Conservation (phyloP, 78 protist genomes). For the Dictyostelium capitatum region DNA sequence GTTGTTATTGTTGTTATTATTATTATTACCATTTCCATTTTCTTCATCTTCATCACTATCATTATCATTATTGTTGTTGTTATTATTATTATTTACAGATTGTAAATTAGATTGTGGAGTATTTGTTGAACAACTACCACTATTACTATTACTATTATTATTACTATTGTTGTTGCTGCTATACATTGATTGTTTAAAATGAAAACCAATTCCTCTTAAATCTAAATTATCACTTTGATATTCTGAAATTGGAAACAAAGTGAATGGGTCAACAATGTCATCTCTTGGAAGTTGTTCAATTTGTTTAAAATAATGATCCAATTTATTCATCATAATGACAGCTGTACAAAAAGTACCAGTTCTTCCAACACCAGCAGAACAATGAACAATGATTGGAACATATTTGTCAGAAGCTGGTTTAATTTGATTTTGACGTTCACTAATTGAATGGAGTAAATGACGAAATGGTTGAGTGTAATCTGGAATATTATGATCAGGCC, state of each 20-base stretch:
- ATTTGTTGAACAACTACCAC: background rate
- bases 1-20: background rate
- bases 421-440: constrained; percentile 41
- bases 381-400: constrained; percentile 88
- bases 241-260: background rate
- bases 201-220: background rate
- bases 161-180: background rate
- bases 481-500: constrained; percentile 93
- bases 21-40: background rate
- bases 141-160: background rate
- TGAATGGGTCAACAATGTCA: background rate
- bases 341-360: constrained; percentile 90
- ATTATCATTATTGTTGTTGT: background rate
- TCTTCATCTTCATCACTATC: no score
- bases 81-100: constrained; percentile 14
- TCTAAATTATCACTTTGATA: constrained; percentile 18
- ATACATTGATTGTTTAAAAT: background rate
- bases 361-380: constrained; percentile 93
- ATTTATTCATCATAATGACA: constrained; percentile 64
- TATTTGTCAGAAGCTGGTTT: background rate
- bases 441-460: constrained; percentile 39
- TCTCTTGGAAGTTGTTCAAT: background rate
- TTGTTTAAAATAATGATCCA: constrained; percentile 29
- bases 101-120: background rate
- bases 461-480: constrained; percentile 68